Conservation (phyloP, 1,284 basidiomycete species). For the Phylloporus gajari region DNA sequence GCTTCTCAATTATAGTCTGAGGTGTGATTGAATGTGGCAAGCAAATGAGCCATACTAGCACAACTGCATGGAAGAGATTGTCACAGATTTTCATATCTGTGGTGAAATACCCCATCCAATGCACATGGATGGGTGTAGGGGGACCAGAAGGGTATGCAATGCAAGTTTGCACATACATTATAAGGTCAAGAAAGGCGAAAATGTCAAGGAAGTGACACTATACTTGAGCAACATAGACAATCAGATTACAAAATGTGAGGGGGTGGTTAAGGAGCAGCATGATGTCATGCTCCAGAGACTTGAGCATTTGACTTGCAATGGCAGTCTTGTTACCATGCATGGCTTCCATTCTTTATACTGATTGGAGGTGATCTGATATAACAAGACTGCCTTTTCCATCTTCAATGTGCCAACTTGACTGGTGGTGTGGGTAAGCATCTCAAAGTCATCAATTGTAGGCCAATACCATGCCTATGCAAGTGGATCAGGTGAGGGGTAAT, state of each 20-base stretch:
- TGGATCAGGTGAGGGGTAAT: not conserved
- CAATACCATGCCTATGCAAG: not conserved
- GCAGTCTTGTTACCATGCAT: too few relatives aligned
- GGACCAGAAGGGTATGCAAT: not conserved
- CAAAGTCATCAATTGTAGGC: not conserved
- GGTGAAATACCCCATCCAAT: not conserved
- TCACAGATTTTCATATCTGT: not conserved
- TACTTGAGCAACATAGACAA: not conserved
- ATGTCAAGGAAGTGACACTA: constrained; percentile 8
- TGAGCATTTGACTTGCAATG: too few relatives aligned
- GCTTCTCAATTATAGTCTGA: constrained; percentile 3
- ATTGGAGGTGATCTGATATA: too few relatives aligned
- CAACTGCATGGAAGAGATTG: constrained; percentile 3
- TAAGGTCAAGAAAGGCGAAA: constrained; percentile 4
- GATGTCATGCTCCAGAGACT: too few relatives aligned
- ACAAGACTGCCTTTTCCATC: too few relatives aligned
- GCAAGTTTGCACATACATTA: not conserved
- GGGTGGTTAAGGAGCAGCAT: too few relatives aligned
- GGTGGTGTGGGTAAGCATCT: too few relatives aligned
- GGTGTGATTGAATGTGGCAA: not conserved
- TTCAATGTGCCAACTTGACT: too few relatives aligned
- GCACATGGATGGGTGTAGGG: not conserved
- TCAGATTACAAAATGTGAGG: too few relatives aligned
- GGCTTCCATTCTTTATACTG: too few relatives aligned
- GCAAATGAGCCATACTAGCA: constrained; percentile 12